Evolutionary conservation across 2,329 filamentous ascomycete species (phyloP).

Genomic region (Pseudogymnoascus sp.): DNA sequence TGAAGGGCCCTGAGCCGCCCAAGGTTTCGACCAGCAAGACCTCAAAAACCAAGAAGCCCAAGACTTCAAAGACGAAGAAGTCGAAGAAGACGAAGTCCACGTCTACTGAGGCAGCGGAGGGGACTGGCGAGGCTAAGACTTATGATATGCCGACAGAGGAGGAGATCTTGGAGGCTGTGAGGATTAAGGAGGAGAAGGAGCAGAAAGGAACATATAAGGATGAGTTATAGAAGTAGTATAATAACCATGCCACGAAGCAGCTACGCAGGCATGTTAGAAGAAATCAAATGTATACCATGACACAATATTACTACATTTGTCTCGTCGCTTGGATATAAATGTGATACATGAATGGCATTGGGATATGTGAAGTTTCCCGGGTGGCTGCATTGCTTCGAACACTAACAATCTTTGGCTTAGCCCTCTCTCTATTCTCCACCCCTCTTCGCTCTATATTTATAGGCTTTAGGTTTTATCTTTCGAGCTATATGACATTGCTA

Average conservation of each 20-base stretch:
- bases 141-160: slow-evolving; percentile 38
- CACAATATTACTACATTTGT: neutral
- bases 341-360: neutral
- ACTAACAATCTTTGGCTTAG: too few species aligned
- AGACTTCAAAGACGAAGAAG: slow-evolving; percentile 30
- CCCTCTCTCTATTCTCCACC: too few species aligned
- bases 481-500: too few species aligned
- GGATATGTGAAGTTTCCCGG: too few species aligned
- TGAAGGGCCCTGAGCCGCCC: slow-evolving; percentile 38
- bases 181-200: slow-evolving; percentile 25
- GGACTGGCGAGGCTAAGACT: slow-evolving; percentile 37
- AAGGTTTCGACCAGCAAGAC: slow-evolving; percentile 37
- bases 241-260: neutral
- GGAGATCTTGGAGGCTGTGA: slow-evolving; percentile 48
- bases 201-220: neutral
- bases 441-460: too few species aligned
- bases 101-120: slow-evolving; percentile 25
- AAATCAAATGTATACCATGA: slow-evolving; percentile 6
- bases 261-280: neutral
- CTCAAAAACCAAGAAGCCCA: slow-evolving; percentile 32
- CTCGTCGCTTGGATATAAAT: neutral
- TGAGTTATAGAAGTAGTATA: slow-evolving; percentile 8
- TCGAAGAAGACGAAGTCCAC: slow-evolving; percentile 27
- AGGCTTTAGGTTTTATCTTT: too few species aligned
- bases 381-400: too few species aligned